These are phyloP conservation scores for Coniferiporia weirii DNA, from an alignment of 1,284 basidiomycete genomes.

Conservation along the genomic window DNA sequence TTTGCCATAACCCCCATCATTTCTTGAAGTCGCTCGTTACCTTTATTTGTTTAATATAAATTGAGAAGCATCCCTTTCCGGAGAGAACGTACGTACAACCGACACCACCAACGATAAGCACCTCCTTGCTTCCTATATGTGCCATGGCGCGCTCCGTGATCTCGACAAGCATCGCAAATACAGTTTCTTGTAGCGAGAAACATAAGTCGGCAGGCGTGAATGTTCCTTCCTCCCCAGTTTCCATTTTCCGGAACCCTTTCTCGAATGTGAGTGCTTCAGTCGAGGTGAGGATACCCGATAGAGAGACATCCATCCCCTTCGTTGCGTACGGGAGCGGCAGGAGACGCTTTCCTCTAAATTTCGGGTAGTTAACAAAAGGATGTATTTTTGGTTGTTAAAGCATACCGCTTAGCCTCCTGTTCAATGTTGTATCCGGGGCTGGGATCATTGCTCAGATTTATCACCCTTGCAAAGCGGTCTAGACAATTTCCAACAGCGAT, in stretches of 20 bases:
- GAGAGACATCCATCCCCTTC: slow-evolving; percentile 97
- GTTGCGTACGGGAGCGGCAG: slow-evolving; percentile 90
- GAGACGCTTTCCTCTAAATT: slow-evolving; percentile 64
- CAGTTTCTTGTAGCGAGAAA: slow-evolving; percentile 95
- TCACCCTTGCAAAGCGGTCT: slow-evolving; percentile 96
- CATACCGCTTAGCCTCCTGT: slow-evolving; percentile 85
- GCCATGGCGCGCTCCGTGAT: slow-evolving; percentile 99
- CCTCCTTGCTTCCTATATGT: slow-evolving; percentile 93
- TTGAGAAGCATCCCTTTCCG: neutral
- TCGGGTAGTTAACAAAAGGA: neutral
- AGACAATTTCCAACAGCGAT: slow-evolving; percentile 99
- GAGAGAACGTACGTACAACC: slow-evolving; percentile 71
- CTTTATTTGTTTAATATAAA: slow-evolving; percentile 34
- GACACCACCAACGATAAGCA: slow-evolving; percentile 96
- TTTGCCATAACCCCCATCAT: slow-evolving; percentile 99
- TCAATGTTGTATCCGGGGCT: slow-evolving; percentile 99
- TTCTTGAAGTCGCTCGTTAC: slow-evolving; percentile 88
- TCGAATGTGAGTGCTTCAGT: slow-evolving; percentile 85
- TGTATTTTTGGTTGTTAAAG: neutral
- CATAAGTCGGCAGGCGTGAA: slow-evolving; percentile 95
- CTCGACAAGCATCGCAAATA: slow-evolving; percentile 98
- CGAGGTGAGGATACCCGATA: slow-evolving; percentile 89
- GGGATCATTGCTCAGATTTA: slow-evolving; percentile 93
- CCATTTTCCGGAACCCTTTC: slow-evolving; percentile 56
- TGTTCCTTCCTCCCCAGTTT: slow-evolving; percentile 54